Evolutionary conservation across 2,329 filamentous ascomycete species (phyloP), one percentile per base, ranked within the genome.

Genomic region (Cladophialophora psammophila): DNA sequence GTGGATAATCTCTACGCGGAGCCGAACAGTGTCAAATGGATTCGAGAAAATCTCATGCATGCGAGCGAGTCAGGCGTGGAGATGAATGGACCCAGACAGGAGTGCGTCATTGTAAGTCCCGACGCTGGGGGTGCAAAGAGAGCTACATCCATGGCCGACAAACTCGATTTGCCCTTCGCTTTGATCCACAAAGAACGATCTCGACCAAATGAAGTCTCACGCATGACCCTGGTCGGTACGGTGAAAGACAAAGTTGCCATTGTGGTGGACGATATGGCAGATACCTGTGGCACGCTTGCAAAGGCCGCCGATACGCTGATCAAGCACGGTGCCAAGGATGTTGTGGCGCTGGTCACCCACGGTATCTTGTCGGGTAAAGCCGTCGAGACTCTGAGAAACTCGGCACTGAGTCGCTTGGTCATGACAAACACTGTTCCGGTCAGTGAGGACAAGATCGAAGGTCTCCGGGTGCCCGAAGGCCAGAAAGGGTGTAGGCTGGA

Each of bases 101-200:
- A 72, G 26, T 94, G 91, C 75, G 93, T 97, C 70, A 96, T 98
- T 74, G 94, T 98, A 72, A 95, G 91, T 72, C 94, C 94, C 2
- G 94, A 98, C 81, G 94, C 94, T 7, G 94, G 94, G 73, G 94
- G 94, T 76, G 94, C 94, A 60, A 98, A 97, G 83, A 89, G 90
- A 79, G 94, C 94, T 48, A 97, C 94, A 8, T 93, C 91, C 12
- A 96, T 98, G 72, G 94, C 94, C 65, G 94, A 97, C 79, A 90
- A 92, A 57, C 87, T 98, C 68, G 93, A 97, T 76, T 88, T 94
- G 56, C 90, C 90, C 68, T 97, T 98, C 78, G 94, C 94, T 8
- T 87, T 98, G 63, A 98, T 98, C 73, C 94, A 97, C 86, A 97
- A 98, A 83, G 94, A 97, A 81, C 91, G 94, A 65, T 91, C 93